phyloP scores from a whole-genome alignment of 495 filamentous ascomycete species.

The Lentithecium fluviatile region DNA sequence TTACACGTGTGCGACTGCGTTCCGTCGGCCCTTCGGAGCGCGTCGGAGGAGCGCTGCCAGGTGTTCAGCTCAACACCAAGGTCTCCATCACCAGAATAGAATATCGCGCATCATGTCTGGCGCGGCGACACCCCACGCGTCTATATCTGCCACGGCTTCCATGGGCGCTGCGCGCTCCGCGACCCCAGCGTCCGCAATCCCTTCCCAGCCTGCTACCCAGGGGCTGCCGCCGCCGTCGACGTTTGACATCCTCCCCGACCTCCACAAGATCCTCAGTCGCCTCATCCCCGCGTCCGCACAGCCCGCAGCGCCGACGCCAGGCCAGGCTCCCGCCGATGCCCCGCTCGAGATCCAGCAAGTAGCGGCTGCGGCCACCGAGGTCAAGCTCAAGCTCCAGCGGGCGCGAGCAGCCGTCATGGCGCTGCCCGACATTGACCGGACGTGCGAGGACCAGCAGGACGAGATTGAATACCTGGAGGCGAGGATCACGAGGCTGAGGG shows the following conservation, averaged over 20 bases:
- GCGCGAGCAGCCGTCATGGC: conserved; percentile 65
- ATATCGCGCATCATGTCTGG: conserved; percentile 16
- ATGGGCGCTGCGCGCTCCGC: conserved; percentile 13
- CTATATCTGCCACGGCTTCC: conserved; percentile 20
- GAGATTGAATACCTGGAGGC: conserved; percentile 78
- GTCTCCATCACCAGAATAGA: neutral
- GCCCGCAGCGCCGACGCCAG: conserved; percentile 22
- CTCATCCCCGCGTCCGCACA: conserved; percentile 53
- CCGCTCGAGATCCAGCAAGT: conserved; percentile 75
- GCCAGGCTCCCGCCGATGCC: conserved; percentile 16
- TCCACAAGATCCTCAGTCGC: conserved; percentile 72
- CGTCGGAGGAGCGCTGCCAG: no score
- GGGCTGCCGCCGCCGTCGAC: conserved; percentile 56
- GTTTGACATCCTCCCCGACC: conserved; percentile 81
- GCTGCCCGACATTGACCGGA: conserved; percentile 72
- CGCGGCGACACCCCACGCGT: conserved; percentile 25
- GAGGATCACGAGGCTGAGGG: conserved; percentile 40
- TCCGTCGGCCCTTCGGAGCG: no score
- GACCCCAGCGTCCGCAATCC: conserved; percentile 20
- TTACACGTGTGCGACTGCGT: neutral
- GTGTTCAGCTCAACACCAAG: conserved; percentile 18
- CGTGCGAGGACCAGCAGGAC: conserved; percentile 71
- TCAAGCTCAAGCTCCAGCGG: conserved; percentile 78
- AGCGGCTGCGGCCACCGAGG: conserved; percentile 64
- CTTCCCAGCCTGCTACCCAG: conserved; percentile 11